Base-by-base conservation (phyloP, 139 green algal species). In the Protoeuglena noctilucae region DNA sequence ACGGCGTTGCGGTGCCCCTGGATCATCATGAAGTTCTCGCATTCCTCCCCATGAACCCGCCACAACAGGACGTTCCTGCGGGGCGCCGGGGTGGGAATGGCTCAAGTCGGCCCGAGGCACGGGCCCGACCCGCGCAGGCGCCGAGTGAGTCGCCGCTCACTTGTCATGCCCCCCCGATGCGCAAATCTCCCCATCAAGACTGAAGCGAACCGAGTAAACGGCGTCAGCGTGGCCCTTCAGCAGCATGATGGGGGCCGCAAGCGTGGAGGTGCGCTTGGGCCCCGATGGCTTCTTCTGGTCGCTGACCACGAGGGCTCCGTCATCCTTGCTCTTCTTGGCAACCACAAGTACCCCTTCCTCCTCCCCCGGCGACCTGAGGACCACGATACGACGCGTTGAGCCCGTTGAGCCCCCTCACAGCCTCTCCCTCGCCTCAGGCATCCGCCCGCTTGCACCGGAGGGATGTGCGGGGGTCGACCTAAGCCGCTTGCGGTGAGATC, bases 1-100 rank as follows among this genome's bases (percentile, higher is more conserved):
- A 98, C 69, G 3, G 82, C 86, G 51, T 96, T 97, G 28, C 86
- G 87, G 68, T 96, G 88, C 18, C 90, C 89, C 63, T n/a, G 9
- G 40, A 97, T 52, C 28, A 94, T 65, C 69, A 82, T 79, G 64
- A 76, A 96, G 65, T 96, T 97, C 19, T 89, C 69, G 64, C 85
- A 95, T 9, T 74, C 68, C 4, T 89, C 86, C 29, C 79, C 81
- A 62, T 83, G 80, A 1, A 72, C 74, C 6, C 65, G 65, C 89
- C 89, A 97, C 25, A 97, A 66, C 56, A 93, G 80, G 1, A 93
- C 61, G 23, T 63, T 60, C 41, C n/a, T n/a, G n/a, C n/a, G n/a
- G n/a, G n/a, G n/a, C n/a, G n/a, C n/a, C n/a, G n/a, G n/a, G n/a
- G n/a, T 28, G 24, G 17, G 24, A 26, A 51, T 22, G 7, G 27